Base-by-base conservation (phyloP, 176 grass and related monocot species). In the Aegilops umbellulata region DNA sequence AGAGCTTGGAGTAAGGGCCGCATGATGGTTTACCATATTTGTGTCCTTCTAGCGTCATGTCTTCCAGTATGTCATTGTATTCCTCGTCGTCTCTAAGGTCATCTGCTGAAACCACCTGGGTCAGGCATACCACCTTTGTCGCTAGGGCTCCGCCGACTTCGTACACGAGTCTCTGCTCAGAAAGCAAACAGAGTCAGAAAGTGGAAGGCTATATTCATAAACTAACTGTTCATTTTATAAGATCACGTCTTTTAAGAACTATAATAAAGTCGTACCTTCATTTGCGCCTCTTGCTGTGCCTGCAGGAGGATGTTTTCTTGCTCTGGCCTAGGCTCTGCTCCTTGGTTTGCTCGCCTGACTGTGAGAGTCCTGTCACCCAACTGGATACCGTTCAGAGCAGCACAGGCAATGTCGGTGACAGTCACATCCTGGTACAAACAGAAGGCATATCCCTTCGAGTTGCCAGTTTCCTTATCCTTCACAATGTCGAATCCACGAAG, bases 321-420 rank as follows among this genome's bases (percentile, higher is more conserved):
- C 49, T 98, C 97, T 77, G 92, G 92, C 65, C 97, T 92, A 72
- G 97, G 88, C 36, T 98, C 94, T 16, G 90, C 19, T 68, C 94
- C 97, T 89, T 98, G 94, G 79, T 98, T 98, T 66, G 97, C 97
- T 36, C 97, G 88, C 65, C 94, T 88, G 41, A 98, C 94, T 38
- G 97, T 98, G 47, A 98, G 92, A 25, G 97, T 98, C 87, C 94
- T 98, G 76, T 98, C 97, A 63, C 97, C 97, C 92, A 98, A 92
- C 88, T 95, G 91, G 42, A 98, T 94, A 26, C 96, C 93, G 62
- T 98, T 98, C 82, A 98, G 93, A 29, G 96, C 93, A 70, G 94
- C 97, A 86, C 97, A 98, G 24, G 97, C 97, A 78, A 98, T 98
- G 71, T 96, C 94, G 0, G 97, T 98, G 27, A 95, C 94, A 72